phyloP scores from a whole-genome alignment of 192 early-diverging fungal genomes.

The Chytriomyces hyalinus region DNA sequence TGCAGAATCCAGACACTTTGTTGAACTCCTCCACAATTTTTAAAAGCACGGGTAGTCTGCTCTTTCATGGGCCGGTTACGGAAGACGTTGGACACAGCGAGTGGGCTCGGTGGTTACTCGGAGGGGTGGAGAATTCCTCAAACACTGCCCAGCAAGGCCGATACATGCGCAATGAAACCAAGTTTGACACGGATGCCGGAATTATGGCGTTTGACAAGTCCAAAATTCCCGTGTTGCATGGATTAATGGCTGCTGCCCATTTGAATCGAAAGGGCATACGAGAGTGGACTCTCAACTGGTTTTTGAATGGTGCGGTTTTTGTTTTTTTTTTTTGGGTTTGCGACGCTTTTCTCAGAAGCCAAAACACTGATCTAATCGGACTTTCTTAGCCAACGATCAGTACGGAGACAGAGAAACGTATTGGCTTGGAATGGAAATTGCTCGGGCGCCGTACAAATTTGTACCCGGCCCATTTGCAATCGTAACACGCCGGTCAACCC shows the following conservation, averaged over 20 bases:
- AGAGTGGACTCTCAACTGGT: not conserved
- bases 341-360: no score
- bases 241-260: not conserved
- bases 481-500: not conserved
- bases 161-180: constrained; percentile 2
- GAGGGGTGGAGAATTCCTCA: not conserved
- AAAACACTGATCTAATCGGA: not conserved
- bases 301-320: not conserved
- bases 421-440: not conserved
- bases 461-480: not conserved
- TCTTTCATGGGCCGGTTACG: not conserved
- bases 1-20: not conserved
- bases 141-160: not conserved
- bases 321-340: not conserved
- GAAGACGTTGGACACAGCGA: not conserved
- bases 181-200: not conserved
- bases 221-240: not conserved
- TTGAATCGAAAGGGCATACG: not conserved
- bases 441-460: not conserved
- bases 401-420: not conserved
- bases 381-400: not conserved
- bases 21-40: not conserved
- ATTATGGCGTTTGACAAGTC: not conserved
- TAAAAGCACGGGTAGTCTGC: not conserved
- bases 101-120: not conserved